Evolutionary conservation across 2,329 filamentous ascomycete genomes (phyloP), one percentile per base, ranked within the genome.

Genomic region (Drechslera avenae): DNA sequence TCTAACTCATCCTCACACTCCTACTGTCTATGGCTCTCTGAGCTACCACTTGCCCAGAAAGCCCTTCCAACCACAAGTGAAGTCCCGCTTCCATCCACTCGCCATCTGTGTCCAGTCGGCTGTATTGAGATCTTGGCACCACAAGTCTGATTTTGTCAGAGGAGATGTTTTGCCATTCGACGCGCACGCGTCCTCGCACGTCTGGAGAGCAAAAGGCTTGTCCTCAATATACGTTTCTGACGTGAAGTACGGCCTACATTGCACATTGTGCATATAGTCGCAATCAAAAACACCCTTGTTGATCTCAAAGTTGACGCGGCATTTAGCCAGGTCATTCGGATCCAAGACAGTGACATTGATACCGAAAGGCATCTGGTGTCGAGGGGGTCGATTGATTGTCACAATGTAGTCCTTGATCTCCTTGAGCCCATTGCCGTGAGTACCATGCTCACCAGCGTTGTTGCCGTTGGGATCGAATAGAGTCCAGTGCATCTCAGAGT

Each of bases 381-480:
- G 28, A 5, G 39, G 6, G 2, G 46, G 35, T n/a, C 51, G 53
- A 28, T 55, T 37, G 14, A 46, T 13, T 0, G 51, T 41, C 16
- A 57, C 34, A 12, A 61, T 53, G 10, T 44, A 39, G 6, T 39
- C 39, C 2, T 13, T 43, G 21, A 51, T 46, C 7, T 39, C 17
- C 9, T 46, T 14, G 5, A 41, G 21, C 7, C 34, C 36, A 14
- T 47, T 18, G 2, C 30, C 32, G 10, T 26, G 10, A 2, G 36
- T 31, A 1, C 14, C 21, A 12, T 47, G 50, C 8, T 31, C 16
- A 8, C 57, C 55, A 23, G 57, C 54, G 6, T 48, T 10, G 31
- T 52, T 36, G 5, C 52, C 53, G 17, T 65, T 56, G 4, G 60
- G 58, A 16, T 65, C 56, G 8, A 39, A 46, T 1, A 66, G 44